Conservation (phyloP, 2,329 filamentous ascomycete species). For the Pezicula radicicola region DNA sequence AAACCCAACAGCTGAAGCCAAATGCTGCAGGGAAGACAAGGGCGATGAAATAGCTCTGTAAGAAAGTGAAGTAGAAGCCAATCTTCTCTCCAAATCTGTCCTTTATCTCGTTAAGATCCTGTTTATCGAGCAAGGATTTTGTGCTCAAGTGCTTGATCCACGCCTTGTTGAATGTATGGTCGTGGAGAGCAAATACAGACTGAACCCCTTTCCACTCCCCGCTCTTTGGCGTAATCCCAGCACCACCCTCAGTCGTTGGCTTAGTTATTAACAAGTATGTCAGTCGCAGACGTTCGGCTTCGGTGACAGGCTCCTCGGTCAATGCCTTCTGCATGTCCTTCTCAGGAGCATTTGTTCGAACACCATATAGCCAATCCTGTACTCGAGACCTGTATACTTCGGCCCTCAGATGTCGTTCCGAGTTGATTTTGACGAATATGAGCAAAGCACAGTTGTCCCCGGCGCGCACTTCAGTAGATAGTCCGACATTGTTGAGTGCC, state of each 20-base stretch:
- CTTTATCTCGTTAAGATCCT: slow-evolving; percentile 71
- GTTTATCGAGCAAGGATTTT: slow-evolving; percentile 63
- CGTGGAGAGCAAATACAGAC: slow-evolving; percentile 76
- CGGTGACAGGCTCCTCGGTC: slow-evolving; percentile 72
- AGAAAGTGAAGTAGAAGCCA: slow-evolving; percentile 93
- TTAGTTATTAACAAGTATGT: slow-evolving; percentile 83
- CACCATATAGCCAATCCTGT: slow-evolving; percentile 90
- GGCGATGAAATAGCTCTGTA: slow-evolving; percentile 86
- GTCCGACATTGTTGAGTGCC: slow-evolving; percentile 72
- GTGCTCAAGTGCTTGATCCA: slow-evolving; percentile 75
- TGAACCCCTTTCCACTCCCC: slow-evolving; percentile 72
- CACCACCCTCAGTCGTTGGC: slow-evolving; percentile 70
- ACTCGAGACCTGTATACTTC: slow-evolving; percentile 86
- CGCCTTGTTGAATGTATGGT: slow-evolving; percentile 69
- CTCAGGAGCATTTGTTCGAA: slow-evolving; percentile 73
- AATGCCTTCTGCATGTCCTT: slow-evolving; percentile 69
- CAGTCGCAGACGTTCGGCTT: slow-evolving; percentile 83
- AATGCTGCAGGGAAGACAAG: slow-evolving; percentile 78
- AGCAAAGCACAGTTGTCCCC: slow-evolving; percentile 74
- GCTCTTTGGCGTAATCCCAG: slow-evolving; percentile 67
- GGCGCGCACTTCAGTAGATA: slow-evolving; percentile 82
- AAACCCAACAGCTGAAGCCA: slow-evolving; percentile 73
- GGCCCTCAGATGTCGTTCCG: slow-evolving; percentile 68
- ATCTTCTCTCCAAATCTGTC: slow-evolving; percentile 79
- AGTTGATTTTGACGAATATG: slow-evolving; percentile 78